phyloP scores from a whole-genome alignment of 805 yeast species.

The Pichia rugopelliculosa region DNA sequence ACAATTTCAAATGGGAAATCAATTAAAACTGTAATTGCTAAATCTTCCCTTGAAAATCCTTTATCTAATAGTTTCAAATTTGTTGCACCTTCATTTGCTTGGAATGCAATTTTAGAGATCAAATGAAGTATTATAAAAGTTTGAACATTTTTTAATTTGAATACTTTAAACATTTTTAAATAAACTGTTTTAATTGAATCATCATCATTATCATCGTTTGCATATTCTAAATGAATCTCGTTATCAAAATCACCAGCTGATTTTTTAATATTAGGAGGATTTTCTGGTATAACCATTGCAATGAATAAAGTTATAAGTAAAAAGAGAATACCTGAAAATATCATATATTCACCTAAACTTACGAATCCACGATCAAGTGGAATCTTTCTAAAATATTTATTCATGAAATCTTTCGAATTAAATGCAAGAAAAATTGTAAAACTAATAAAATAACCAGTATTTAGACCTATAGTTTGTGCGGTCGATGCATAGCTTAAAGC shows the following conservation, averaged over 20 bases:
- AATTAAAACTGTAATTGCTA: constrained; percentile 84
- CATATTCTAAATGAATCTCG: neutral
- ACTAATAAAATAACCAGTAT: constrained; percentile 84
- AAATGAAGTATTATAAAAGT: constrained; percentile 68
- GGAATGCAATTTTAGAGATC: constrained; percentile 84
- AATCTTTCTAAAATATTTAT: constrained; percentile 60
- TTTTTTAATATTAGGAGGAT: constrained; percentile 42
- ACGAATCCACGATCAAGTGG: constrained; percentile 64
- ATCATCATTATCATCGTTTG: constrained; percentile 1
- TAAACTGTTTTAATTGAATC: constrained; percentile 38
- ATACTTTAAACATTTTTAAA: constrained; percentile 57
- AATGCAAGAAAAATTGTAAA: constrained; percentile 89
- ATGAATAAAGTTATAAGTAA: constrained; percentile 58
- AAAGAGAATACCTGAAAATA: constrained; percentile 70
- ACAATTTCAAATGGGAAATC: constrained; percentile 95
- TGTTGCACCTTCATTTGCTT: constrained; percentile 93
- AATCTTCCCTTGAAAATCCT: constrained; percentile 88
- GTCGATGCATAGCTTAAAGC: constrained; percentile 90
- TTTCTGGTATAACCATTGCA: constrained; percentile 59
- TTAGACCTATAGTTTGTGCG: constrained; percentile 93
- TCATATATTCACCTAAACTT: constrained; percentile 66
- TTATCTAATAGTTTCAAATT: constrained; percentile 83
- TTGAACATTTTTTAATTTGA: constrained; percentile 63
- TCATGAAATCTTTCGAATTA: constrained; percentile 88
- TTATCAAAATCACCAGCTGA: neutral